Percentiles rank a stretch among this genome's conserved stretches.
Conservation (phyloP, 805 yeast species). For the Candida peoriensis region DNA sequence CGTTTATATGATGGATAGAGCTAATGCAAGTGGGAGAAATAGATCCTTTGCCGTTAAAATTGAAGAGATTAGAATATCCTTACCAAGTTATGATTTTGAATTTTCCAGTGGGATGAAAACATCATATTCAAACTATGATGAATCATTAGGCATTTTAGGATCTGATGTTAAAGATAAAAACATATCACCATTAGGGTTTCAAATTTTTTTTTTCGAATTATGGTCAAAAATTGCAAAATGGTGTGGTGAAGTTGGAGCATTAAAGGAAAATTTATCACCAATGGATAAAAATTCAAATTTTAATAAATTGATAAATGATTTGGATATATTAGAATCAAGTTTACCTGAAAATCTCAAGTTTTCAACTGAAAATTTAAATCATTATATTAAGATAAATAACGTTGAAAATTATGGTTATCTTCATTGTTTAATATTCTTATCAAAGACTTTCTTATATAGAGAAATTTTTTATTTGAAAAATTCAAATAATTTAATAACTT, state of each 20-base stretch:
- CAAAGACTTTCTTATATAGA: slow-evolving; percentile 30
- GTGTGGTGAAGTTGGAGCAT: slow-evolving; percentile 33
- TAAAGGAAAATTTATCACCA: slow-evolving; percentile 26
- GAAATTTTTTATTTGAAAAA: slow-evolving; percentile 28
- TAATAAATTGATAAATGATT: slow-evolving; percentile 20
- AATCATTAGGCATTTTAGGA: slow-evolving; percentile 2
- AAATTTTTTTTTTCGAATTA: slow-evolving; percentile 29
- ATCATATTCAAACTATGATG: slow-evolving; percentile 10
- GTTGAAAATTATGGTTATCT: slow-evolving; percentile 31
- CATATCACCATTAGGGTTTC: slow-evolving; percentile 25
- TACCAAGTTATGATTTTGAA: slow-evolving; percentile 30
- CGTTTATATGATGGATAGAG: slow-evolving; percentile 38
- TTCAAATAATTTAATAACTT: slow-evolving; percentile 3
- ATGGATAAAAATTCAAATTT: slow-evolving; percentile 27
- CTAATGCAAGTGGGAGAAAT: slow-evolving; percentile 32
- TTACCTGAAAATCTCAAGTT: slow-evolving; percentile 27
- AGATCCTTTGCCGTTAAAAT: slow-evolving; percentile 29
- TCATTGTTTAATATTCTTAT: slow-evolving; percentile 29
- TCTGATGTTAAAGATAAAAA: slow-evolving; percentile 5
- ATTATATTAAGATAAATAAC: slow-evolving; percentile 28
- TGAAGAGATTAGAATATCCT: slow-evolving; percentile 26
- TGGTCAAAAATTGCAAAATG: slow-evolving; percentile 35
- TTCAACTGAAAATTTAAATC: slow-evolving; percentile 24
- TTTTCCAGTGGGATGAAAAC: slow-evolving; percentile 25
- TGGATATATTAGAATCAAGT: slow-evolving; percentile 20